Percentiles rank a stretch among this genome's conserved stretches.
Evolutionary conservation across 1,284 basidiomycete genomes (phyloP).

Genomic region (Xerocomus nothofagi): DNA sequence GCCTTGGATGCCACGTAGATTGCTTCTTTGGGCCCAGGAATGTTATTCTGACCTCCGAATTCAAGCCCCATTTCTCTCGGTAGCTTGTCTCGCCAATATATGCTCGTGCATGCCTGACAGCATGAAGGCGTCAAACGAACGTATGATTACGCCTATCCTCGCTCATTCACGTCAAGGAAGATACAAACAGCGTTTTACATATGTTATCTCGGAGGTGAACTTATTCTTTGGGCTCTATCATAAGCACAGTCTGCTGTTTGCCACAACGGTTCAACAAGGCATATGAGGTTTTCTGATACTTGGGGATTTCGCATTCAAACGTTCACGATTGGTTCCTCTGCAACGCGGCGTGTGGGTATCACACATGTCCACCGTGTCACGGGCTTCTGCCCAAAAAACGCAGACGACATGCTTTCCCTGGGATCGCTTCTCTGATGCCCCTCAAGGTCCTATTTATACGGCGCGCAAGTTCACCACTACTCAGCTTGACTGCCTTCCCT

Average conservation of each 20-base stretch:
- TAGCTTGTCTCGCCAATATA: neutral
- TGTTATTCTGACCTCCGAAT: neutral
- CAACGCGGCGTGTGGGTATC: neutral
- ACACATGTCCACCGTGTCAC: neutral
- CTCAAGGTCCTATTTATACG: slow-evolving; percentile 23
- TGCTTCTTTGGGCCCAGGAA: neutral
- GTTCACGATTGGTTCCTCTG: neutral
- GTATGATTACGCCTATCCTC: neutral
- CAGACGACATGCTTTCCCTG: neutral
- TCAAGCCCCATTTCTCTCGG: neutral
- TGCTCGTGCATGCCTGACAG: neutral
- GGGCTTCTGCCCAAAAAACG: neutral
- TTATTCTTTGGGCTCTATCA: neutral
- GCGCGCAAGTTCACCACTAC: neutral
- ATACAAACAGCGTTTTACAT: neutral
- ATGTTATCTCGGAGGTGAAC: neutral
- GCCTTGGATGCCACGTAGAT: neutral
- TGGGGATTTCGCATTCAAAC: neutral
- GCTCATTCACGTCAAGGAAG: neutral
- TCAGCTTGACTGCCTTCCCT: neutral
- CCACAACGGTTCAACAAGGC: neutral
- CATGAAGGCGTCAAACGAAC: neutral
- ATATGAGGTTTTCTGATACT: neutral
- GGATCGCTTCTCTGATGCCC: slow-evolving; percentile 3
- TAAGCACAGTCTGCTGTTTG: neutral